Evolutionary conservation across 441 rosid species (phyloP), one percentile per base, ranked within the genome.

Genomic region (Euphorbia corollata): DNA sequence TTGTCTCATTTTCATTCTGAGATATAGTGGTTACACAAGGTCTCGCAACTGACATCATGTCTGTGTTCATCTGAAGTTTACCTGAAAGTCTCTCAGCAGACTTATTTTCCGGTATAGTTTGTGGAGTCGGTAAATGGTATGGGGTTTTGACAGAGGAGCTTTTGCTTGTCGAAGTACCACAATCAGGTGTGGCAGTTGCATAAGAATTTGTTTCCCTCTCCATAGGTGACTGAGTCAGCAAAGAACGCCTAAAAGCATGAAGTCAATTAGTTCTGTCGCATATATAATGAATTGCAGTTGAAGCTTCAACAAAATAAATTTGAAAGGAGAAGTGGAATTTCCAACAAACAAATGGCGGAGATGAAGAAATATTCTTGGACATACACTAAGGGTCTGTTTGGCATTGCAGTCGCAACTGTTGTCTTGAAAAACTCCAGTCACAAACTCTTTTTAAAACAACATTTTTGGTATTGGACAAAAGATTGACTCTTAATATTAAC

Each of bases 161-260:
- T 67, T 76, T 75, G 58, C 78, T 73, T 70, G 75, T 59, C 54
- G 71, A 63, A 61, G 79, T 78, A 38, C 79, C 74, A 48, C 70
- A 75, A 61, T 77, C 73, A 5, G 85, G 88, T 67, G 84, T 79
- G 59, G 70, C 64, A 51, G 80, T 15, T 10, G 73, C 68, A 69
- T 68, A 57, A 67, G 75, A 68, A 58, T 68, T 64, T 32, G 80
- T 75, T 71, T 71, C 86, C 64, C 79, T 73, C 32, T 32, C 81
- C 70, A 83, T 61, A 59, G 99, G 99, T 63, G 96, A 91, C 72
- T 94, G 99, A 73, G 89, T 94, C 65, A 94, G 92, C 83, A 94
- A 80, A 63, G 98, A 94, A 70, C 90, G 97, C 83, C 99, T 94
- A 81, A 60, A 53, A 65, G 32, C 74, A 63, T 47, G 64, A 74